Evolutionary conservation across 1,139 yeast species (phyloP).

Genomic region (Scheffersomyces segobiensis): DNA sequence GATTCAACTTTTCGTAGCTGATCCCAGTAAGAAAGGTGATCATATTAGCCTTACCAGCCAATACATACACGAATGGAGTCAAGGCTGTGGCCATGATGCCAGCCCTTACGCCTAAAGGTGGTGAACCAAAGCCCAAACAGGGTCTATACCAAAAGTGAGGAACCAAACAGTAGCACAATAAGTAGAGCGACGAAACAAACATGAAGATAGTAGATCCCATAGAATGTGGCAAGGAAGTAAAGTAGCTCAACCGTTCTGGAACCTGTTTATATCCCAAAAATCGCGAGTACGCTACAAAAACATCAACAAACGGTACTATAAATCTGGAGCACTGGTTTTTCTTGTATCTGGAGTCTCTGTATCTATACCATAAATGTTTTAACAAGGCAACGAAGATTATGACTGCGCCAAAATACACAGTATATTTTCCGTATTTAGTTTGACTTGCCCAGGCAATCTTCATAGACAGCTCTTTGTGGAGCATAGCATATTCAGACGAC

Average conservation of each 20-base stretch:
- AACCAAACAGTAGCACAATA: slow-evolving; percentile 43
- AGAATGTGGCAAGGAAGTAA: slow-evolving; percentile 53
- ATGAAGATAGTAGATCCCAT: slow-evolving; percentile 48
- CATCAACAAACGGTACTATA: slow-evolving; percentile 23
- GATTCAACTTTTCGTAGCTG: slow-evolving; percentile 56
- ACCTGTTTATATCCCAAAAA: slow-evolving; percentile 50
- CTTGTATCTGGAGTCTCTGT: slow-evolving; percentile 33
- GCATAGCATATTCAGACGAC: slow-evolving; percentile 25
- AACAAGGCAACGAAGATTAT: slow-evolving; percentile 37
- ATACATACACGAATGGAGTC: slow-evolving; percentile 50
- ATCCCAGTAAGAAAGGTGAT: slow-evolving; percentile 54
- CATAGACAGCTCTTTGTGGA: slow-evolving; percentile 33
- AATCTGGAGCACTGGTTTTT: slow-evolving; percentile 9
- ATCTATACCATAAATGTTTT: slow-evolving; percentile 38
- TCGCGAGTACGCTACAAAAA: slow-evolving; percentile 42
- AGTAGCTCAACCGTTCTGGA: slow-evolving; percentile 34
- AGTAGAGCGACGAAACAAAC: slow-evolving; percentile 41
- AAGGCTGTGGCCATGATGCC: slow-evolving; percentile 56
- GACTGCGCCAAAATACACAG: slow-evolving; percentile 46
- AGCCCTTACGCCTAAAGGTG: slow-evolving; percentile 61
- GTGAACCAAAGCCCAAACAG: slow-evolving; percentile 60
- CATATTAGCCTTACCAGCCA: slow-evolving; percentile 56
- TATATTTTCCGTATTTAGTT: slow-evolving; percentile 43
- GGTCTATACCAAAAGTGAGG: slow-evolving; percentile 60
- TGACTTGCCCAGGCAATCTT: slow-evolving; percentile 42